A percentile compares a stretch with the other conserved stretches of the same genome.
Evolutionary conservation across 305 asterid genomes (phyloP).

Genomic region (Rubia peregrina): DNA sequence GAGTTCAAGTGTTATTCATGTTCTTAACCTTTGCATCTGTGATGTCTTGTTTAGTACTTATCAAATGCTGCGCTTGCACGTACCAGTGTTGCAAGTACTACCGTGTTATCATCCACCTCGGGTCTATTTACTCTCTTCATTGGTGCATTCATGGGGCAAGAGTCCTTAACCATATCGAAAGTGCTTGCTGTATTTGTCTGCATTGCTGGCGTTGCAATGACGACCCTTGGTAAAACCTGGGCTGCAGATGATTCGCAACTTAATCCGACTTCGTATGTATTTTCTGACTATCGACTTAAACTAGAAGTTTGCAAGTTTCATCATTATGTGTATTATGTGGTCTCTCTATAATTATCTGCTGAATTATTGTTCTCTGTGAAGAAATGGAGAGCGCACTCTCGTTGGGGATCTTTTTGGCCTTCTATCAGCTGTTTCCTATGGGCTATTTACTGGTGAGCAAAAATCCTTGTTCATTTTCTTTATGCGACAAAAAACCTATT

Average conservation of each 20-base stretch:
- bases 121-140: constrained; percentile 92
- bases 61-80: constrained; percentile 99
- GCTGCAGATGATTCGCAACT: constrained; percentile 71
- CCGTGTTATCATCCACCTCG: constrained; percentile 92
- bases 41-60: constrained; percentile 51
- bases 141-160: constrained; percentile 93
- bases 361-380: constrained; percentile 56
- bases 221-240: constrained; percentile 97
- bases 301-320: background rate
- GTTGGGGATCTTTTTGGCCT: constrained; percentile 93
- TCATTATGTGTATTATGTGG: background rate
- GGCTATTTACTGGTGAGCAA: constrained; percentile 76
- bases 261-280: constrained; percentile 57
- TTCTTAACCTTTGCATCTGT: constrained; percentile 7
- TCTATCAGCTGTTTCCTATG: constrained; percentile 79
- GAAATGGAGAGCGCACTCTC: constrained; percentile 75
- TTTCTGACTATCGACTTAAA: constrained; percentile 17
- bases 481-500: background rate
- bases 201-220: constrained; percentile 91
- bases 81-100: constrained; percentile 99
- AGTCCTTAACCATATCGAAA: constrained; percentile 63
- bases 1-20: background rate
- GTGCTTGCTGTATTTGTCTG: constrained; percentile 87
- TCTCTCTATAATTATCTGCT: constrained; percentile 38
- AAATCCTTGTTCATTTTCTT: constrained; percentile 10